phyloP scores from a whole-genome alignment of 2,329 filamentous ascomycete genomes.

The Periconia macrospinosa region DNA sequence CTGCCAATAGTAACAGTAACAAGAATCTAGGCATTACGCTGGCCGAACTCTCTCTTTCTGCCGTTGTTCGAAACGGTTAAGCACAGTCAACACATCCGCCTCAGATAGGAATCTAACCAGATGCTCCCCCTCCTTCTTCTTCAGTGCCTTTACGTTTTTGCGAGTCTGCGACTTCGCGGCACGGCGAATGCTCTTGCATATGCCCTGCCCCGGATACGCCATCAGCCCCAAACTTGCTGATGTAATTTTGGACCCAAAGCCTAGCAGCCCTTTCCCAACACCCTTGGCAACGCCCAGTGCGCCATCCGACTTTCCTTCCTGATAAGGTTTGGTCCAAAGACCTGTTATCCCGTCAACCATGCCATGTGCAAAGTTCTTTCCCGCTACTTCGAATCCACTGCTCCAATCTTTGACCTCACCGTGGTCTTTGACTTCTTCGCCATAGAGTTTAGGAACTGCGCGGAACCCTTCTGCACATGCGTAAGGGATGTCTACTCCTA shows the following conservation, averaged over 20 bases:
- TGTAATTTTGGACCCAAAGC: slow-evolving; percentile 6
- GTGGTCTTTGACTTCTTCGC: slow-evolving; percentile 38
- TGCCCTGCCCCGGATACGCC: slow-evolving; percentile 18
- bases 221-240: slow-evolving; percentile 11
- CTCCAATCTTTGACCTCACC: slow-evolving; percentile 38
- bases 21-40: too few relatives aligned
- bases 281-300: slow-evolving; percentile 36
- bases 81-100: too few relatives aligned
- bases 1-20: too few relatives aligned
- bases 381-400: slow-evolving; percentile 34
- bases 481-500: slow-evolving; percentile 41
- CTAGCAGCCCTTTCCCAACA: slow-evolving; percentile 33
- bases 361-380: slow-evolving; percentile 36
- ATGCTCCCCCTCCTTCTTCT: too few relatives aligned
- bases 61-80: too few relatives aligned
- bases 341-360: slow-evolving; percentile 37
- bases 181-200: slow-evolving; percentile 8
- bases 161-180: neutral
- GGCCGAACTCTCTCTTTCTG: too few relatives aligned
- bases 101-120: too few relatives aligned
- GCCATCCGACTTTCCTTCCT: slow-evolving; percentile 37
- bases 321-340: slow-evolving; percentile 31
- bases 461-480: slow-evolving; percentile 42
- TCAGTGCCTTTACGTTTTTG: too few relatives aligned
- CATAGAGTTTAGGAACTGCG: slow-evolving; percentile 40